Percentiles rank a stretch among this genome's conserved stretches.
Conservation (phyloP, 768 basidiomycete species). For the Clavaria fumosa region DNA sequence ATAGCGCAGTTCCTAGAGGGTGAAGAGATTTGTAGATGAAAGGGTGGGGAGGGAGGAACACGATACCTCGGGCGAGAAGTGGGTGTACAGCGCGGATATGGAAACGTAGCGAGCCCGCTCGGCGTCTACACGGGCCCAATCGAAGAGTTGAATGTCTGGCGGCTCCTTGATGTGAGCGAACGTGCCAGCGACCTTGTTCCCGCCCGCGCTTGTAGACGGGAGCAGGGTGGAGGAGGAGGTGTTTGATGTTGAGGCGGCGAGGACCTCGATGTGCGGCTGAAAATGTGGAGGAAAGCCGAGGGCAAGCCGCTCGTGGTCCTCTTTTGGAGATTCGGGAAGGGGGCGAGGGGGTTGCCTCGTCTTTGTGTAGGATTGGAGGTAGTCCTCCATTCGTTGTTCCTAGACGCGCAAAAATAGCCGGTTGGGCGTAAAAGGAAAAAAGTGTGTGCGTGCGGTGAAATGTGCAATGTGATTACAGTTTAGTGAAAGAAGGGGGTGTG, state of each 20-base stretch:
- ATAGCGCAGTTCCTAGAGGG: not conserved
- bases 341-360: slow-evolving; percentile 35
- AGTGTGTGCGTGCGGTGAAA: too few species aligned
- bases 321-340: slow-evolving; percentile 30
- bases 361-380: slow-evolving; percentile 30
- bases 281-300: slow-evolving; percentile 37
- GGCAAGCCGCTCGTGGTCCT: slow-evolving; percentile 26
- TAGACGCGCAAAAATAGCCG: too few species aligned
- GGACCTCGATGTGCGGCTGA: slow-evolving; percentile 22
- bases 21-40: not conserved
- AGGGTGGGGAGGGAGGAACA: not conserved
- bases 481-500: too few species aligned
- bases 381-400: slow-evolving; percentile 44
- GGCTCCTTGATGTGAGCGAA: too few species aligned
- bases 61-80: not conserved
- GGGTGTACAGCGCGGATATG: too few species aligned
- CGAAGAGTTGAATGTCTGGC: too few species aligned
- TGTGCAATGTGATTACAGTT: too few species aligned
- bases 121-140: too few species aligned
- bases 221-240: not conserved
- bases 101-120: too few species aligned
- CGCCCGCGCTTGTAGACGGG: not conserved
- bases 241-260: too few species aligned
- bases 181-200: not conserved
- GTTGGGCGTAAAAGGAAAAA: too few species aligned